Evolutionary conservation across 225 moss, liverwort and hornwort species (phyloP).

Genomic region (Pleurozium schreberi): DNA sequence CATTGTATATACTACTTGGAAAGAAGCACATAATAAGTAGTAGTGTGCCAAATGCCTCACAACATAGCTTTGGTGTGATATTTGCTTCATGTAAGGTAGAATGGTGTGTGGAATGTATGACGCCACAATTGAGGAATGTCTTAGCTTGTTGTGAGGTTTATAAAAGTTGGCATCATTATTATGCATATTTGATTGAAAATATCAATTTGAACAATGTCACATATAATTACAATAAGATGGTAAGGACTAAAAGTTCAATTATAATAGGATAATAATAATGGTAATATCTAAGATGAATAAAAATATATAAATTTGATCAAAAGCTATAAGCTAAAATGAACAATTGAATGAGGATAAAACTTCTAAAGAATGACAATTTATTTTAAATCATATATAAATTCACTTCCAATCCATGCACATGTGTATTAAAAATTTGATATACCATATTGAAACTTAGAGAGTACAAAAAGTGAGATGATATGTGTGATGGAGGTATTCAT

Average conservation of each 20-base stretch:
- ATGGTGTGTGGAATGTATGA: not conserved
- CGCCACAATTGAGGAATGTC: not conserved
- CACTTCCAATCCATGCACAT: fast-evolving
- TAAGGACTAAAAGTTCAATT: not conserved
- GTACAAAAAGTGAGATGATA: not conserved
- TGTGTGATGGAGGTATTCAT: not conserved
- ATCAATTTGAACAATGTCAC: not conserved
- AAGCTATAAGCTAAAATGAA: not conserved
- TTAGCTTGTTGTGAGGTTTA: not conserved
- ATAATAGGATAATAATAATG: no score
- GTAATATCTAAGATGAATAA: not conserved
- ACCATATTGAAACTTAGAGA: fast-evolving
- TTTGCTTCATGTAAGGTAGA: not conserved
- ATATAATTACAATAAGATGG: not conserved
- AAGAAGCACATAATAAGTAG: not conserved
- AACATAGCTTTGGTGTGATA: not conserved
- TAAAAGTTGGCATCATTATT: no score
- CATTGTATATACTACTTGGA: not conserved
- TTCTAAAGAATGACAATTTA: not conserved
- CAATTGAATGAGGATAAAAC: not conserved
- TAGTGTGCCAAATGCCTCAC: fast-evolving
- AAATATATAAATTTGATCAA: no score
- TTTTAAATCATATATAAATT: not conserved
- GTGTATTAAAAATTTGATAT: not conserved
- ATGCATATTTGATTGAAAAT: not conserved